Conservation (phyloP, 2,329 filamentous ascomycete species). For the Coniochaeta hoffmannii region DNA sequence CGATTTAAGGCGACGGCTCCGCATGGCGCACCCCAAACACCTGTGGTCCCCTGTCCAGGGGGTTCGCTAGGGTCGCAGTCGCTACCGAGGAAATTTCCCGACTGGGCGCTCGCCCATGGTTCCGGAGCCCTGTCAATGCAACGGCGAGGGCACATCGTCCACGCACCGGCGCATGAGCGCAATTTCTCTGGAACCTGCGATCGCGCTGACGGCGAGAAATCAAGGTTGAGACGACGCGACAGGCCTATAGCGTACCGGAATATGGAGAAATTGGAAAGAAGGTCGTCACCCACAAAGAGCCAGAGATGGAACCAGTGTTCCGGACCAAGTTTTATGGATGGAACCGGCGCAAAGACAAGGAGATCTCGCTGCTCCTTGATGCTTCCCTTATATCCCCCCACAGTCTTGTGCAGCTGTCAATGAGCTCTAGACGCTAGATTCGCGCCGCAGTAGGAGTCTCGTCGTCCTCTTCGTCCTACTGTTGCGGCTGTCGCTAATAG, state of each 20-base stretch:
- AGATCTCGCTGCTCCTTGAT: neutral
- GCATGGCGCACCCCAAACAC: neutral
- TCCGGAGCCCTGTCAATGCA: neutral
- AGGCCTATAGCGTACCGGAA: neutral
- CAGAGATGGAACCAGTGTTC: slow-evolving; percentile 1
- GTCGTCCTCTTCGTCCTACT: neutral
- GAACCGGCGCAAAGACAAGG: neutral
- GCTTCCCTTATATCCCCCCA: neutral
- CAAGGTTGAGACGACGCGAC: neutral
- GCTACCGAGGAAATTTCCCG: slow-evolving; percentile 1
- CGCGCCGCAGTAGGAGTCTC: neutral
- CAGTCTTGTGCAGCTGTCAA: neutral
- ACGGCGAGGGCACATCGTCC: neutral
- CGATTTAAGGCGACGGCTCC: neutral
- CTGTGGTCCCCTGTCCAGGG: neutral
- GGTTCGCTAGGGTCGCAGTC: neutral
- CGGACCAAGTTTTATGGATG: neutral
- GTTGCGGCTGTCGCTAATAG: neutral
- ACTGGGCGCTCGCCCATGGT: neutral
- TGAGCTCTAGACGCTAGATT: neutral
- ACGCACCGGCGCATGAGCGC: neutral
- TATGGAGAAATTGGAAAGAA: neutral
- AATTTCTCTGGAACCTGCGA: slow-evolving; percentile 3
- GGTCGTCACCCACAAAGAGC: neutral
- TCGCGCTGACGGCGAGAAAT: neutral